A percentile compares a stretch with the other conserved stretches of the same genome.
Conservation (phyloP, 441 rosid genomes). For the Codiaeum variegatum region DNA sequence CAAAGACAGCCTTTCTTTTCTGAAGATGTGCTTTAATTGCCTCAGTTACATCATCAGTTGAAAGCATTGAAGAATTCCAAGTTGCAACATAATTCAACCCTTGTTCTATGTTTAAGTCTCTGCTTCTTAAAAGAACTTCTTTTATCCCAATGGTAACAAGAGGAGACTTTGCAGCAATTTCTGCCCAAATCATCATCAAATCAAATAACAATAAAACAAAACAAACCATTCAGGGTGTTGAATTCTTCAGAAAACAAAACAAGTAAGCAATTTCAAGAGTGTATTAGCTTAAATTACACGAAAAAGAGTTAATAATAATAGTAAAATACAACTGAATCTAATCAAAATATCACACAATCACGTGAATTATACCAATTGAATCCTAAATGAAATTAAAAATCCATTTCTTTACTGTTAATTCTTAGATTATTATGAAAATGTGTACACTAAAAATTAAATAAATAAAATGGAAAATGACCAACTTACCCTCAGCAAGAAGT, state of each 20-base stretch:
- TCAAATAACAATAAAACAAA: background rate
- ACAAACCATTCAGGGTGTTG: background rate
- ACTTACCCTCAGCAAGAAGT: slow-evolving; percentile 59
- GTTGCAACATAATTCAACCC: slow-evolving; percentile 83
- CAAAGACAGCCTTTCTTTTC: slow-evolving; percentile 57
- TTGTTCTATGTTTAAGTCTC: slow-evolving; percentile 70
- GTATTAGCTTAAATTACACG: background rate
- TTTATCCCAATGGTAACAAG: slow-evolving; percentile 79
- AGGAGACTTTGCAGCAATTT: slow-evolving; percentile 70
- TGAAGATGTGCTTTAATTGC: slow-evolving; percentile 48
- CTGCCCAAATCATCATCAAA: slow-evolving; percentile 30
- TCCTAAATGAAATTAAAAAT: no score
- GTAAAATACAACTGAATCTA: background rate
- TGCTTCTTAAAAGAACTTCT: slow-evolving; percentile 55
- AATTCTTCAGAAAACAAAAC: background rate
- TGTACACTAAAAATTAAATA: no score
- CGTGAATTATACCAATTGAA: no score
- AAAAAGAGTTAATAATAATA: background rate
- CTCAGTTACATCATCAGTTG: slow-evolving; percentile 63
- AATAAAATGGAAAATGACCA: background rate
- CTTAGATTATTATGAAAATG: no score
- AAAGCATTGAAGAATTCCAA: slow-evolving; percentile 83
- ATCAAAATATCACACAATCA: background rate
- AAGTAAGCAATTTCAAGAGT: background rate
- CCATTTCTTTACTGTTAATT: no score